Percentiles rank a stretch among this genome's conserved stretches.
These are phyloP conservation scores for Backusella liffmaniae DNA, from an alignment of 192 early-diverging fungal genomes.

Conservation along the genomic window DNA sequence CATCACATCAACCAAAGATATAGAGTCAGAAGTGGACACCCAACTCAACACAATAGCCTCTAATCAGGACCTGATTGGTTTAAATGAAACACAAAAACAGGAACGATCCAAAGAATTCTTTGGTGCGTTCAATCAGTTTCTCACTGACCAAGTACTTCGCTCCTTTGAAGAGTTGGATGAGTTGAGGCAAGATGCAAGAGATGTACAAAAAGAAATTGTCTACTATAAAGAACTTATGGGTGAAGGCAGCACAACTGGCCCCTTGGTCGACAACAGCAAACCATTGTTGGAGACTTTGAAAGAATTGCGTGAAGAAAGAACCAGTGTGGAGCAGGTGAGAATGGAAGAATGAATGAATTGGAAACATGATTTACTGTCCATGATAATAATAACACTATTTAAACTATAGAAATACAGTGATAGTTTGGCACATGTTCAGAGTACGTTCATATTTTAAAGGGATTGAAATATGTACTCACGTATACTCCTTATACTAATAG, in stretches of 20 bases:
- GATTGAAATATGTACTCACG: background rate
- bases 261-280: background rate
- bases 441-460: background rate
- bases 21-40: background rate
- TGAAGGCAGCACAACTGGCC: background rate
- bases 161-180: background rate
- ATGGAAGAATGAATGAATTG: too few species aligned
- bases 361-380: too few species aligned
- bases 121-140: background rate
- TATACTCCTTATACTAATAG: background rate
- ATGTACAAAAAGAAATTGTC: background rate
- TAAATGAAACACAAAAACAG: background rate
- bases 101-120: constrained; percentile 7
- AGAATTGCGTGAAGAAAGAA: background rate
- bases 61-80: background rate
- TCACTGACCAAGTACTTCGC: background rate
- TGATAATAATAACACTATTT: background rate
- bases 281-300: background rate
- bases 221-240: background rate
- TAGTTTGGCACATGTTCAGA: background rate
- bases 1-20: background rate
- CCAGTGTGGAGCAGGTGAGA: background rate
- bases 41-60: background rate
- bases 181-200: background rate
- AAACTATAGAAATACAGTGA: background rate